Conservation (phyloP, 2,329 filamentous ascomycete species). For the Neurospora sp. region DNA sequence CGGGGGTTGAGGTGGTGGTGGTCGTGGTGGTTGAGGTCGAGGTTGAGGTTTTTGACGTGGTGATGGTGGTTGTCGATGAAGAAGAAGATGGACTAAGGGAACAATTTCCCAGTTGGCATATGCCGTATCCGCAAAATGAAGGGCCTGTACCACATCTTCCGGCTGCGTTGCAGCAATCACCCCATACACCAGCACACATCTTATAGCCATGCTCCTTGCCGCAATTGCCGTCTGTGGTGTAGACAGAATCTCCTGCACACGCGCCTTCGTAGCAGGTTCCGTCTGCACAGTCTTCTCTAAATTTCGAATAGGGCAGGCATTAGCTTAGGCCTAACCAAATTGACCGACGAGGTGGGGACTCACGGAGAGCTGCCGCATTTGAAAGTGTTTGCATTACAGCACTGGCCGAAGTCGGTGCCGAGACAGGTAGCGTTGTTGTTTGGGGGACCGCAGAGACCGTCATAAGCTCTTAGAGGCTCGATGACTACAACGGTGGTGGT, state of each 20-base stretch:
- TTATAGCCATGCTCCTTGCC: constrained; percentile 20
- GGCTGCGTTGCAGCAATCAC: constrained; percentile 21
- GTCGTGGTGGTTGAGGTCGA: too few relatives aligned
- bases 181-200: constrained; percentile 24
- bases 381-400: constrained; percentile 25
- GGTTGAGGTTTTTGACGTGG: too few relatives aligned
- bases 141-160: constrained; percentile 7
- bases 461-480: constrained; percentile 17
- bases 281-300: constrained; percentile 21
- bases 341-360: not conserved
- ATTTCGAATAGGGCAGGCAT: not conserved
- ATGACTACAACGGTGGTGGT: constrained; percentile 11
- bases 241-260: constrained; percentile 22
- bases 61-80: too few relatives aligned
- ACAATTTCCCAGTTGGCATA: not conserved
- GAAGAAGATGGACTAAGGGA: not conserved
- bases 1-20: too few relatives aligned
- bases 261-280: constrained; percentile 25
- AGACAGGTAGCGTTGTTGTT: constrained; percentile 24
- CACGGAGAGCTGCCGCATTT: constrained; percentile 19
- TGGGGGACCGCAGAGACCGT: constrained; percentile 23
- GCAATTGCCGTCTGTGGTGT: constrained; percentile 26
- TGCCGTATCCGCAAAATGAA: not conserved
- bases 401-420: constrained; percentile 18
- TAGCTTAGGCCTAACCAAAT: not conserved